Evolutionary conservation across 129 eudicot genomes (phyloP).

Genomic region (Escallonia rubra): DNA sequence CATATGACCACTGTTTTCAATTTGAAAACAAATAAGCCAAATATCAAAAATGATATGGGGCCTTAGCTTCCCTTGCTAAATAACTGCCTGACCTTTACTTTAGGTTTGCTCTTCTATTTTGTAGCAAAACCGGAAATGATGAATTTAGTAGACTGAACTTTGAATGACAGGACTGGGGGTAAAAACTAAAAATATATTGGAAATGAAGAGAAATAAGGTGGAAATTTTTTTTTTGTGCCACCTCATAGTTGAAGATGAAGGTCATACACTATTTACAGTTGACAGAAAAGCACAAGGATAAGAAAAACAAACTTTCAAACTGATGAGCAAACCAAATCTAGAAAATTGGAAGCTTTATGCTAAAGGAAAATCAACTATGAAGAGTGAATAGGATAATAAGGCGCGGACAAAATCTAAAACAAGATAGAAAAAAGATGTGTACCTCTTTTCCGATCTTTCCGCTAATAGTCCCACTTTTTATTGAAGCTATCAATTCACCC

Average conservation of each 20-base stretch:
- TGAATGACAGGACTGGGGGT: too few species aligned
- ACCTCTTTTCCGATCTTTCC: conserved; percentile 99
- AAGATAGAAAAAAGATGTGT: background rate
- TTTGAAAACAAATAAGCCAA: too few species aligned
- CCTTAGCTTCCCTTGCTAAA: too few species aligned
- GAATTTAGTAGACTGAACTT: too few species aligned
- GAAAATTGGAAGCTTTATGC: background rate
- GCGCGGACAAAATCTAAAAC: background rate
- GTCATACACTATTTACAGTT: background rate
- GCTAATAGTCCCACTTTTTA: conserved; percentile 75
- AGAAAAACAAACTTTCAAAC: background rate
- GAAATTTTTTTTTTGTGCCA: too few species aligned
- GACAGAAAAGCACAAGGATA: background rate
- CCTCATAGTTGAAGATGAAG: background rate
- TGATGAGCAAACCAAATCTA: background rate
- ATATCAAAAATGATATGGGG: too few species aligned
- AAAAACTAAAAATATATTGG: too few species aligned
- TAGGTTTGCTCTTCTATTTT: too few species aligned
- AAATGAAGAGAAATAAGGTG: too few species aligned
- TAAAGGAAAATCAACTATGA: background rate
- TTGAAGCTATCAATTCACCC: conserved; percentile 77
- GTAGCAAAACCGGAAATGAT: too few species aligned
- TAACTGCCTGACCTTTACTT: too few species aligned
- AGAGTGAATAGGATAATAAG: background rate
- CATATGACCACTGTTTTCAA: too few species aligned